Conservation (phyloP, 495 filamentous ascomycete species). For the Aspergillus coremiiformis region DNA sequence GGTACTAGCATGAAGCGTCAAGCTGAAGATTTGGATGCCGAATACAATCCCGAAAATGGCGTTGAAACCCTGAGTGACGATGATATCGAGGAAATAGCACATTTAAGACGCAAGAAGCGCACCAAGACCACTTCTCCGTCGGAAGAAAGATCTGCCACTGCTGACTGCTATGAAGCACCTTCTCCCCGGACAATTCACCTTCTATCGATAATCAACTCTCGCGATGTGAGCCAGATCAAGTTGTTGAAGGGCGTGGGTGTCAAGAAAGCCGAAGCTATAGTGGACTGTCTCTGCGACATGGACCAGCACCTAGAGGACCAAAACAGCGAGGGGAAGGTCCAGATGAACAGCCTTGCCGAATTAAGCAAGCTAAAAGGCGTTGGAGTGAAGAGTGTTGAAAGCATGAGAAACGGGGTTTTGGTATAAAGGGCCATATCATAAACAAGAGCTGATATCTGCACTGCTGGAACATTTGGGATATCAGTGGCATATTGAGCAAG, state of each 20-base stretch:
- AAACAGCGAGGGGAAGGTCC: constrained; percentile 23
- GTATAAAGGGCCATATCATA: constrained; percentile 15
- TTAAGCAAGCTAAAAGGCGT: constrained; percentile 45
- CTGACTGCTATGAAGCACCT: constrained; percentile 30
- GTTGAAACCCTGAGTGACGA: constrained; percentile 23
- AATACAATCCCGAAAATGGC: constrained; percentile 26
- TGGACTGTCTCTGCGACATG: constrained; percentile 46
- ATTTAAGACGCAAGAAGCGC: constrained; percentile 35
- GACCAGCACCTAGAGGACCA: constrained; percentile 23
- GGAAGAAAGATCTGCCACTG: constrained; percentile 12
- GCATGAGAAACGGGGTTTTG: constrained; percentile 45
- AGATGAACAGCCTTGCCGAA: constrained; percentile 37
- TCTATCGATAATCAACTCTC: constrained; percentile 78
- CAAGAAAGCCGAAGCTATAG: constrained; percentile 49
- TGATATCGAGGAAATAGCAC: constrained; percentile 30
- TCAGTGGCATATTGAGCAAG: constrained; percentile 5
- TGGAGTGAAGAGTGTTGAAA: constrained; percentile 46
- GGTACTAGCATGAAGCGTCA: constrained; percentile 26
- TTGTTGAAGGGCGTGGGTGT: constrained; percentile 58
- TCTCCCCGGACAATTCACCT: constrained; percentile 66
- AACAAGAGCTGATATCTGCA: constrained; percentile 7
- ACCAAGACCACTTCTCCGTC: constrained; percentile 25
- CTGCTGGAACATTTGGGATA: constrained; percentile 6
- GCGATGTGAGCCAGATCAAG: constrained; percentile 60
- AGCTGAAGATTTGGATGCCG: constrained; percentile 26